phyloP scores from a whole-genome alignment of 2,329 filamentous ascomycete genomes.

The Aspergillus sp. region DNA sequence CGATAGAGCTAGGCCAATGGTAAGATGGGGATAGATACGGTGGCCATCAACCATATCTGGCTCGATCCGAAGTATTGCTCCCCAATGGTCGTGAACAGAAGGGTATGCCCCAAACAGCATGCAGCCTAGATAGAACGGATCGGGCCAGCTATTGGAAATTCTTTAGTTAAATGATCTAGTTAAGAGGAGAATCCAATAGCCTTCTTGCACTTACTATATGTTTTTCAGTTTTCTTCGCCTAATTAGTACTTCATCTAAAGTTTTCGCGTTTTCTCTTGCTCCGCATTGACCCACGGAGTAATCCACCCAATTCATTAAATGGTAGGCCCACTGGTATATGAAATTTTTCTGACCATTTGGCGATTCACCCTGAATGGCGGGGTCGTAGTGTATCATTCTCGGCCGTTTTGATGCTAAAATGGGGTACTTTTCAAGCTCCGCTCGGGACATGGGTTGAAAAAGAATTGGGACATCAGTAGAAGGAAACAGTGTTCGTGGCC shows the following conservation, averaged over 20 bases:
- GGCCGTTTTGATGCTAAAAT: not conserved
- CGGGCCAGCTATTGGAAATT: not conserved
- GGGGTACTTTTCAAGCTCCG: not conserved
- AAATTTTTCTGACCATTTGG: fast-evolving
- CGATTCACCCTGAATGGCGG: not conserved
- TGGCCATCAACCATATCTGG: not conserved
- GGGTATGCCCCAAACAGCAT: not conserved
- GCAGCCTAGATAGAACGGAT: not conserved
- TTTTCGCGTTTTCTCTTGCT: not conserved
- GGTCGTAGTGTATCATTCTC: not conserved
- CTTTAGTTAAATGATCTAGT: not conserved
- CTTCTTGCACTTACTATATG: not conserved
- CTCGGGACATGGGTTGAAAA: not conserved
- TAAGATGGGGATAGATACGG: not conserved
- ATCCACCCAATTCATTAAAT: not conserved
- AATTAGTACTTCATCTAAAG: not conserved
- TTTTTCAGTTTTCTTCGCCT: not conserved
- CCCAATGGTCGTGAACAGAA: not conserved
- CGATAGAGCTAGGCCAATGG: not conserved
- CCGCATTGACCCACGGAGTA: not conserved
- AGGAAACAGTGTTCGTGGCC: no score
- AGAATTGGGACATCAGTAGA: not conserved
- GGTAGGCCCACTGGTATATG: not conserved
- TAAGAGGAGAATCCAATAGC: not conserved
- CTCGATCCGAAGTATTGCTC: not conserved